These are phyloP conservation scores for Zalaria sp. DNA, from an alignment of 2,329 filamentous ascomycete genomes.

Conservation along the genomic window DNA sequence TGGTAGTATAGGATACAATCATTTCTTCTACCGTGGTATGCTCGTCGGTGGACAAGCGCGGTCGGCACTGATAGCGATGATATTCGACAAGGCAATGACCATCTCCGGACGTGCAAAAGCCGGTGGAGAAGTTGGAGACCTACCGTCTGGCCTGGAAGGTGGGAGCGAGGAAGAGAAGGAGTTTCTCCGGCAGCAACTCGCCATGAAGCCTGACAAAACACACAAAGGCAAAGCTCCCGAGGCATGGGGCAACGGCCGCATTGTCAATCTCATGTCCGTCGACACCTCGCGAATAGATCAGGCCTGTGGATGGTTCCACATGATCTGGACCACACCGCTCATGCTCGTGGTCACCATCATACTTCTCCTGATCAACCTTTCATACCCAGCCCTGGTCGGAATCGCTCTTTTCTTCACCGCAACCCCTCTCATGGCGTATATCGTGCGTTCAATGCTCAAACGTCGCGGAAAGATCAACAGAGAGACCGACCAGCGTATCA, in stretches of 20 bases:
- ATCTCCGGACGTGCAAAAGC: slow-evolving; percentile 72
- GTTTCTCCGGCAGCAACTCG: slow-evolving; percentile 28
- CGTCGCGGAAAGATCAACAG: slow-evolving; percentile 72
- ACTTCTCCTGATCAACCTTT: slow-evolving; percentile 66
- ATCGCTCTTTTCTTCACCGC: slow-evolving; percentile 64
- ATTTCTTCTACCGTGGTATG: slow-evolving; percentile 82
- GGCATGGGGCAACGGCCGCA: slow-evolving; percentile 68
- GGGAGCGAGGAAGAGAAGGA: slow-evolving; percentile 30
- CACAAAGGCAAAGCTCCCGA: too few species aligned
- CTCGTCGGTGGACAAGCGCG: slow-evolving; percentile 68
- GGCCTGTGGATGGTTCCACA: slow-evolving; percentile 69
- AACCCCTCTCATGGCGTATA: slow-evolving; percentile 57
- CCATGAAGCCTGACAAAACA: slow-evolving; percentile 31
- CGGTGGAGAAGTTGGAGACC: slow-evolving; percentile 42
- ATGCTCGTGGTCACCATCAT: slow-evolving; percentile 60
- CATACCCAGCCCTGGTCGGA: slow-evolving; percentile 71
- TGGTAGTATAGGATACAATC: slow-evolving; percentile 64
- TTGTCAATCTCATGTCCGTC: slow-evolving; percentile 81
- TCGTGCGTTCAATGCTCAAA: slow-evolving; percentile 60
- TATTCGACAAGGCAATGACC: slow-evolving; percentile 79
- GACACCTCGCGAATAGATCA: slow-evolving; percentile 82
- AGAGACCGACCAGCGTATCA: slow-evolving; percentile 75
- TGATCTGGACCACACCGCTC: slow-evolving; percentile 74
- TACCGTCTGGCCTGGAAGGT: slow-evolving; percentile 25
- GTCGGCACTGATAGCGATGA: slow-evolving; percentile 63